Conservation (phyloP, 805 yeast species). For the Vanderwaltozyma polyspora region DNA sequence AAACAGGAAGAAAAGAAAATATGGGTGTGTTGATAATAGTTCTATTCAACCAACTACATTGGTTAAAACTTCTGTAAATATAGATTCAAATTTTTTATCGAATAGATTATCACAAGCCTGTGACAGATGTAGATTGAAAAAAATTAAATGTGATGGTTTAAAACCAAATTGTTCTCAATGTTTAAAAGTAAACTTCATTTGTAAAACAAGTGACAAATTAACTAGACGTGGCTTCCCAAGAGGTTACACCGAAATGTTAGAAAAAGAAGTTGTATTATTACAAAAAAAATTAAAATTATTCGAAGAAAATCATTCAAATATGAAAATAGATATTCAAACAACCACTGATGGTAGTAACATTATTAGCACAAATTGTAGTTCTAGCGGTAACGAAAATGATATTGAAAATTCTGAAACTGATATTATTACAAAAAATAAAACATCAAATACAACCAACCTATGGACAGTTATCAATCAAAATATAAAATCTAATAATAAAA, state of each 20-base stretch:
- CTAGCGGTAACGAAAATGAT: too few relatives aligned
- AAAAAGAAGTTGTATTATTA: conserved; percentile 45
- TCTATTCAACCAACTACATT: background rate
- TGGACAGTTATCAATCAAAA: background rate
- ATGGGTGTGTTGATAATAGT: background rate
- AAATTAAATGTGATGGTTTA: conserved; percentile 45
- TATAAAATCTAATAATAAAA: too few relatives aligned
- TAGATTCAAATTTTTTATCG: background rate
- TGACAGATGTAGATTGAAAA: conserved; percentile 57
- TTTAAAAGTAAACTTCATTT: conserved; percentile 49
- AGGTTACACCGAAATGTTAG: conserved; percentile 70
- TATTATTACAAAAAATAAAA: background rate
- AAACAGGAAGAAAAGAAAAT: background rate
- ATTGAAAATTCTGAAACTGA: too few relatives aligned
- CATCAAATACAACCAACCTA: background rate
- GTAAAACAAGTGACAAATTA: conserved; percentile 62
- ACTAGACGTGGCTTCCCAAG: conserved; percentile 71
- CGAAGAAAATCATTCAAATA: background rate
- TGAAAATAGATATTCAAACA: background rate
- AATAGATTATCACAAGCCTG: conserved; percentile 51
- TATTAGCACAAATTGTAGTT: too few relatives aligned
- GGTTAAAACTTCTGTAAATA: background rate
- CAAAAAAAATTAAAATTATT: conserved; percentile 31
- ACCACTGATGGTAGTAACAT: background rate
- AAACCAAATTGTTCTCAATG: conserved; percentile 49